Base-by-base conservation (phyloP, 305 asterid species). In the Euphrasia arctica region DNA sequence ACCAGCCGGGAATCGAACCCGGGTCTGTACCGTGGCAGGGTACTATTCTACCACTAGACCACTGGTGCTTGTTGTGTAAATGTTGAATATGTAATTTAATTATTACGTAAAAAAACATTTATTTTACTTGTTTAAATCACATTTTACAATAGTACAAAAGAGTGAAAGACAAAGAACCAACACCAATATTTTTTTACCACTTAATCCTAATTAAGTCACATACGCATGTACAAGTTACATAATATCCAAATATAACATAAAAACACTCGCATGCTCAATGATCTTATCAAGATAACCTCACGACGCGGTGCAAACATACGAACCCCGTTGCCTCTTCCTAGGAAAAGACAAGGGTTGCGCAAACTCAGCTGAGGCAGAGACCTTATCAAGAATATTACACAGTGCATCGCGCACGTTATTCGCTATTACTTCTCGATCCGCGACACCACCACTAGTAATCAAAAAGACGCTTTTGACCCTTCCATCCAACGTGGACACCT, bases 1-100 rank as follows among this genome's bases (percentile, higher is more conserved):
- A 79, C 84, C 85, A 84, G 85, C 83, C 76, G 84, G 85, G 85
- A 84, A 77, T 79, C 82, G 84, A 82, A 79, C 84, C 84, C 85
- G 80, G 84, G 82, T 79, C 85, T 77, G 80, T 77, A 84, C 82
- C 79, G 82, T 77, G 83, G 90, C 82, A 81, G 85, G 82, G 82
- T 75, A 79, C 78, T 79, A 81, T 77, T 81, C 85, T 81, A 77
- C 83, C 87, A 83, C 67, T 47, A 62, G 66, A 61, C 65, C 65
- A 61, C 65, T 61, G 65, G 65, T 61, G 65, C 65, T 61, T 42
- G 27, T 25, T 25, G 27, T 1, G 27, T 0, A 1, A 25, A 25
- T 25, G 27, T 1, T 25, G 27, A 25, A 25, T 25, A 1, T 25
- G 27, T 25, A 25, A 25, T 25, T 25, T 25, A 25, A 25, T 25